Evolutionary conservation across 192 early-diverging fungal species (phyloP), one percentile per base, ranked within the genome.

Genomic region (Coemansia sp.): DNA sequence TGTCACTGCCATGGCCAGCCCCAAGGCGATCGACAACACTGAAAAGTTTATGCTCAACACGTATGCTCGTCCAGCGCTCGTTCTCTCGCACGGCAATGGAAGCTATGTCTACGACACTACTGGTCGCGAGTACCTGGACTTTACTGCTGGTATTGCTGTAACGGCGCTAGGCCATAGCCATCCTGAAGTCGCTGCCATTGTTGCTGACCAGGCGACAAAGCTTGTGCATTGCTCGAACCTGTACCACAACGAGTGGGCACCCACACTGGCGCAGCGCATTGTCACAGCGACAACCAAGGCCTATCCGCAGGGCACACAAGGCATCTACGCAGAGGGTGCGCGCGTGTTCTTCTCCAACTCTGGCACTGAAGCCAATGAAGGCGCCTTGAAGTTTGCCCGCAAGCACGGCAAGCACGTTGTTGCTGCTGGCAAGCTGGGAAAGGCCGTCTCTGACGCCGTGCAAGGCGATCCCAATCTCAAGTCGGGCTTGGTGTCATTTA

Each of bases 291-390:
- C 92, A 0, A 55, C 67, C 20, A 74, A 72, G 34, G 58, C 79
- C 23, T 82, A 70, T 50, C 74, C 79, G 36, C 70, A 76, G 61
- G 80, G 76, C 25, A 77, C 79, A 10, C 78, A 82, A 39, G 80
- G 80, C 6, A 75, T 78, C 35, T 77, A 83, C 47, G 75, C 72
- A 61, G 64, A 73, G 68, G 57, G 45, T 11, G 85, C 86, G 20
- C 93, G 93, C 66, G 89, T 96, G 43, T 99, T 99, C 70, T 94
- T 97, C 61, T 85, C 93, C 26, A 99, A 99, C 83, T 94, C 93
- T 26, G 97, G 97, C 61, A 97, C 97, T 0, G 97, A 99, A 74
- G 95, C 97, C 25, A 99, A 99, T 73, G 95, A 99, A 76, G 96
- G 94, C 35, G 93, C 95, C 1, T 68, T 99, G 31, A 99, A 99